Evolutionary conservation across 2,329 filamentous ascomycete genomes (phyloP).

Genomic region (Diaporthe sp.): DNA sequence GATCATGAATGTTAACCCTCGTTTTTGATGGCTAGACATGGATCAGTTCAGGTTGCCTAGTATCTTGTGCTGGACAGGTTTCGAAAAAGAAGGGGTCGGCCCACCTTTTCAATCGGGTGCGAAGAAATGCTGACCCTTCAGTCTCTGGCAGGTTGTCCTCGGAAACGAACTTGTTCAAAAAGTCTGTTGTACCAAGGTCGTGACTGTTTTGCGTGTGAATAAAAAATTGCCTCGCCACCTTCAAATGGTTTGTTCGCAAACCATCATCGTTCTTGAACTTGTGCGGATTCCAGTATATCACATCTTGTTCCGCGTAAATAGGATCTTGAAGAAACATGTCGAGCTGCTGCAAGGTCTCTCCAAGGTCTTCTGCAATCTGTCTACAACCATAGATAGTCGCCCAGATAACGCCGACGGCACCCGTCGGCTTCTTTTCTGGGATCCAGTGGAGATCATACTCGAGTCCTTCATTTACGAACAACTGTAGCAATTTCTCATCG

Average conservation of each 20-base stretch:
- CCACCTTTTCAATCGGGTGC: neutral
- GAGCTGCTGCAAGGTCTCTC: neutral
- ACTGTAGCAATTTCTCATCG: neutral
- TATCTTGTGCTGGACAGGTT: neutral
- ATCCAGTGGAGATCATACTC: neutral
- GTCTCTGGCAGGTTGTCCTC: neutral
- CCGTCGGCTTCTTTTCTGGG: neutral
- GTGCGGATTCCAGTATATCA: neutral
- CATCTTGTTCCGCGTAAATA: neutral
- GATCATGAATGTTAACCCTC: neutral
- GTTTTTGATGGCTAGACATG: neutral
- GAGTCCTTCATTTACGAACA: neutral
- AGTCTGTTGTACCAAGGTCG: neutral
- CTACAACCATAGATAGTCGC: neutral
- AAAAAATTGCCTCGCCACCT: neutral
- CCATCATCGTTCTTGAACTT: neutral
- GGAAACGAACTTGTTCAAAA: neutral
- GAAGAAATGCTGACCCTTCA: neutral
- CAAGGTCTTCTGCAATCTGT: neutral
- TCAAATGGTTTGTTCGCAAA: neutral
- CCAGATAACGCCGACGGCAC: neutral
- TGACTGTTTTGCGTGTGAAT: neutral
- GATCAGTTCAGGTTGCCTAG: neutral
- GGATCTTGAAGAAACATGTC: neutral
- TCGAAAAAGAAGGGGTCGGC: neutral